phyloP scores from a whole-genome alignment of 2,329 filamentous ascomycete species.

The Pseudogymnoascus sp. region DNA sequence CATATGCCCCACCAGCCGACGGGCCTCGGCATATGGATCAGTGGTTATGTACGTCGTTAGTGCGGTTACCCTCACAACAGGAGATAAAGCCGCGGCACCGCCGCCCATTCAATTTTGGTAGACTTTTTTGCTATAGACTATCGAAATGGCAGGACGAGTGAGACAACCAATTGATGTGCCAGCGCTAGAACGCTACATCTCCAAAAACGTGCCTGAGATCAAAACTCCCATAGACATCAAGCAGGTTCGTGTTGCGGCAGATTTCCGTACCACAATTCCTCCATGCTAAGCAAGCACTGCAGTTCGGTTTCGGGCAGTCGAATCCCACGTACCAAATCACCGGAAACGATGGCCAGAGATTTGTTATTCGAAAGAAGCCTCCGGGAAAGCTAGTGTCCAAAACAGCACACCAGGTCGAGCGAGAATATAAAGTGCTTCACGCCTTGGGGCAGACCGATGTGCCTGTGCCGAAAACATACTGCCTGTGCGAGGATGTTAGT shows the following conservation, averaged over 20 bases:
- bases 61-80: neutral
- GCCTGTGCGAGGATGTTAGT: conserved; percentile 72
- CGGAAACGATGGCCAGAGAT: conserved; percentile 58
- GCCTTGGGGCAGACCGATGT: conserved; percentile 74
- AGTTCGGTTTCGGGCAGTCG: conserved; percentile 97
- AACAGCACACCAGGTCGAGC: conserved; percentile 92
- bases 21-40: neutral
- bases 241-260: conserved; percentile 51
- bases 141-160: conserved; percentile 70
- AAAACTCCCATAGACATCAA: conserved; percentile 77
- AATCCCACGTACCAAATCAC: conserved; percentile 95
- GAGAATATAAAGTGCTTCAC: conserved; percentile 85
- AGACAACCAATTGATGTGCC: conserved; percentile 82
- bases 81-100: conserved; percentile 4
- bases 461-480: conserved; percentile 74
- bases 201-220: conserved; percentile 71
- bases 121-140: conserved; percentile 26
- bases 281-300: neutral
- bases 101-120: conserved; percentile 15
- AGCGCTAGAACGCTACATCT: conserved; percentile 71
- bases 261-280: neutral
- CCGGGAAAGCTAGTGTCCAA: conserved; percentile 89
- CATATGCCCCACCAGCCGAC: neutral
- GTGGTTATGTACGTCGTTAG: neutral
- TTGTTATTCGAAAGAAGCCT: conserved; percentile 94